Conservation (phyloP, 106 monocot species). For the Iris macrosiphon region DNA sequence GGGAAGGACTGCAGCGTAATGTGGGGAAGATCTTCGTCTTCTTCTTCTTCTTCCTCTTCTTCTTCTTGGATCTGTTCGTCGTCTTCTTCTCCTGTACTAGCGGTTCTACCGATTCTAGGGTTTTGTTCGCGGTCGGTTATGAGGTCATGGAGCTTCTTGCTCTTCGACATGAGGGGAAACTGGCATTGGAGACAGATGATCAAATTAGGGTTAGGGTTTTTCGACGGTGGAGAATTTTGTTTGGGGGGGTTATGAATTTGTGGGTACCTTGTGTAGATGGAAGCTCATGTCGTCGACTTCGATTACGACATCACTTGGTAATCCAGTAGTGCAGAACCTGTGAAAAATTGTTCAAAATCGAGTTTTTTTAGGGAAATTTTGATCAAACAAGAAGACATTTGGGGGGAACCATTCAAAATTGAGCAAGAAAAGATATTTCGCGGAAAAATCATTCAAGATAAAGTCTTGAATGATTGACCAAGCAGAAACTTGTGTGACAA, state of each 20-base stretch:
- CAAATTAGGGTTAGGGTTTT: not conserved
- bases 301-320: slow-evolving; percentile 79
- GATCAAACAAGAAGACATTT: not conserved
- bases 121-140: slow-evolving; percentile 44
- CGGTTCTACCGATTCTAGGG: not conserved
- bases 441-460: too few species aligned
- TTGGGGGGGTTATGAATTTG: too few species aligned
- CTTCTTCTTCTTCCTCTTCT: slow-evolving; percentile 16
- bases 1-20: slow-evolving; percentile 61
- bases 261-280: slow-evolving; percentile 84
- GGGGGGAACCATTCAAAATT: too few species aligned
- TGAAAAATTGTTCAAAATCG: not conserved
- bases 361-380: too few species aligned
- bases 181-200: slow-evolving; percentile 11
- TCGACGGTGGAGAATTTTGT: too few species aligned
- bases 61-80: slow-evolving; percentile 18
- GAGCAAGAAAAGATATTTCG: too few species aligned
- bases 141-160: slow-evolving; percentile 55
- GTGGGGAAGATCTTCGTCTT: slow-evolving; percentile 23
- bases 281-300: slow-evolving; percentile 74
- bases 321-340: slow-evolving; percentile 89
- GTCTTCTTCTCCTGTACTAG: slow-evolving; percentile 4
- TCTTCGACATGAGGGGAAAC: slow-evolving; percentile 86
- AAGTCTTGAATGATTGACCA: too few species aligned
- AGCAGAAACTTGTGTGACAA: too few species aligned